Conservation (phyloP, 345 rosid genomes). For the Iberis pinnata region DNA sequence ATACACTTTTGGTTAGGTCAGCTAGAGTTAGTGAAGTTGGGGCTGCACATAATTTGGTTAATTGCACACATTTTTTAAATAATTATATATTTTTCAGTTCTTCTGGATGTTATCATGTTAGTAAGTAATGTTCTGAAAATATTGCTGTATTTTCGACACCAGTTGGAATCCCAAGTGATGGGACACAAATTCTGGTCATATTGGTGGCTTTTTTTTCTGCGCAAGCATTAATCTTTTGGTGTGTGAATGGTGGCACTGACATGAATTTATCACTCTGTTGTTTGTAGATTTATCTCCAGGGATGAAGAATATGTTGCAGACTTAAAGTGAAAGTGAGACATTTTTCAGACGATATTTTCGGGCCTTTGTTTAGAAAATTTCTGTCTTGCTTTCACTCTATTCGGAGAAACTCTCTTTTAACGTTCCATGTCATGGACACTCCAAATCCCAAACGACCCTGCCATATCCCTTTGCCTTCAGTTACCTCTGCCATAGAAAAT, state of each 20-base stretch:
- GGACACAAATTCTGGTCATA: not conserved
- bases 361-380: not conserved
- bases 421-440: slow-evolving; percentile 20
- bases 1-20: not conserved
- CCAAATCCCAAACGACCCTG: slow-evolving; percentile 25
- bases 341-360: not conserved
- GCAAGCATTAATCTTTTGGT: not conserved
- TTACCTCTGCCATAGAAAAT: slow-evolving; percentile 11
- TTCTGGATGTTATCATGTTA: too few species aligned
- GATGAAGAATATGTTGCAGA: not conserved
- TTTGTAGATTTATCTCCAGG: slow-evolving; percentile 8
- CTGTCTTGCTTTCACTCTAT: not conserved
- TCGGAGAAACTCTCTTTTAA: not conserved
- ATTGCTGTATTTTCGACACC: not conserved
- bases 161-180: not conserved
- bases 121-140: not conserved
- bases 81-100: not conserved
- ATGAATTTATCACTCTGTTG: not conserved
- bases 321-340: not conserved
- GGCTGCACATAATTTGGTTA: too few species aligned
- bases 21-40: too few species aligned
- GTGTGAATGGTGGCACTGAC: not conserved
- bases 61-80: not conserved
- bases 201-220: not conserved
- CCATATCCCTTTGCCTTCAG: slow-evolving; percentile 7